Evolutionary conservation across 2,329 filamentous ascomycete genomes (phyloP).

Genomic region (Fusarium papillatum): DNA sequence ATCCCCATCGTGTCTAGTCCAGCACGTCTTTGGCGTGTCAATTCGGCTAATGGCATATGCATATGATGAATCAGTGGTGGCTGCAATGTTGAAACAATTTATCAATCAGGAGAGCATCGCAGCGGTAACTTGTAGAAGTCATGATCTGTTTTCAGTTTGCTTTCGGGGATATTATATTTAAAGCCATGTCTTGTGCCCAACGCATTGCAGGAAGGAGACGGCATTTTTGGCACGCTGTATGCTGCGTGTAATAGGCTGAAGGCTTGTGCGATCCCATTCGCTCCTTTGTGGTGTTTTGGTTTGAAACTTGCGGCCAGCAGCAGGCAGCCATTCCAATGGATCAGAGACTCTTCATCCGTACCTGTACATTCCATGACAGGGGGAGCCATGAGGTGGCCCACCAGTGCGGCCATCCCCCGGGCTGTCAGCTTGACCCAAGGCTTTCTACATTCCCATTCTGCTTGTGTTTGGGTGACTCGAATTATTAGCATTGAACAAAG

Average conservation of each 20-base stretch:
- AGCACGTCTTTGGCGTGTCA: neutral
- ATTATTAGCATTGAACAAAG: neutral
- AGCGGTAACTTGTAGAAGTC: neutral
- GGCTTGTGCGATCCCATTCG: neutral
- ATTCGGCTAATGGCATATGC: neutral
- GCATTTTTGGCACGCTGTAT: neutral
- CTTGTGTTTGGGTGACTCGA: neutral
- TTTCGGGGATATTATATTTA: neutral
- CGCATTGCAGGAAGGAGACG: neutral
- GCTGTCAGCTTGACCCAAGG: neutral
- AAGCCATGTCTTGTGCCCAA: neutral
- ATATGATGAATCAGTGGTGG: neutral
- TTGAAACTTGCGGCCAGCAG: constrained; percentile 1
- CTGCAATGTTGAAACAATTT: neutral
- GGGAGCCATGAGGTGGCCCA: neutral
- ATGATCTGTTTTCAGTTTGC: neutral
- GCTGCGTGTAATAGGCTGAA: neutral
- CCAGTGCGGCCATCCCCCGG: neutral
- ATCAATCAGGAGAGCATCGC: neutral
- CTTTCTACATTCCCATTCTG: neutral
- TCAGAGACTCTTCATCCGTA: neutral
- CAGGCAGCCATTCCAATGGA: neutral
- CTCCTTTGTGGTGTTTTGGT: neutral
- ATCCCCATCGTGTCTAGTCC: neutral
- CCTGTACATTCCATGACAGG: neutral